phyloP scores from a whole-genome alignment of 2,329 filamentous ascomycete genomes.

The Pyricularia pennisetigena region DNA sequence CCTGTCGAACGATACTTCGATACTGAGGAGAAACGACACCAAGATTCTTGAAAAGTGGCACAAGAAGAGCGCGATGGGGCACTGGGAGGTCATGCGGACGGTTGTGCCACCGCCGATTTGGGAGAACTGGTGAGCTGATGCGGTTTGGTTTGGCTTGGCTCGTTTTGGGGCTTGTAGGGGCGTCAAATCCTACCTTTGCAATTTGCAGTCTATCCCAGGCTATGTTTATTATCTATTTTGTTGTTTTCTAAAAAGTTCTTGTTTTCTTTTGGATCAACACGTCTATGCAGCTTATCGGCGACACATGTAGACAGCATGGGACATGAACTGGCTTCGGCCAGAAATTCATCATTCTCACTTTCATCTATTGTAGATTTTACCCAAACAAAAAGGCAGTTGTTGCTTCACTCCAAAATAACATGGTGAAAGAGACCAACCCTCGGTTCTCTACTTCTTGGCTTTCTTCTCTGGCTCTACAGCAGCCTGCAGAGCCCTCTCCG shows the following conservation, averaged over 20 bases:
- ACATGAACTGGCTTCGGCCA: neutral
- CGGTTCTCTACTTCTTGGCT: conserved; percentile 3
- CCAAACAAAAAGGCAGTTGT: neutral
- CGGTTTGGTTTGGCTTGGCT: neutral
- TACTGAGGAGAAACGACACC: conserved; percentile 56
- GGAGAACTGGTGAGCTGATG: conserved; percentile 69
- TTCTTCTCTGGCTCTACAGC: conserved; percentile 8
- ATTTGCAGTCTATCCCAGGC: neutral
- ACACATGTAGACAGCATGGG: neutral
- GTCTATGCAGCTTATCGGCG: neutral
- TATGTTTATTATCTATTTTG: neutral
- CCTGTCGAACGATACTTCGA: conserved; percentile 31
- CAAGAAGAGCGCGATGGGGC: conserved; percentile 64
- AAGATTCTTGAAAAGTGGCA: conserved; percentile 62
- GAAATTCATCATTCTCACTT: neutral
- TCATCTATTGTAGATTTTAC: neutral
- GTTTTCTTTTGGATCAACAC: neutral
- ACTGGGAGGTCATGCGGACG: conserved; percentile 86
- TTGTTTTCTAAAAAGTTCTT: neutral
- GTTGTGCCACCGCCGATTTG: conserved; percentile 72
- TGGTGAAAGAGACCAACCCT: neutral
- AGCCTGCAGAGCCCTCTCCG: conserved; percentile 15
- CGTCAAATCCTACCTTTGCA: neutral
- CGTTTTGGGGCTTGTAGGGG: neutral
- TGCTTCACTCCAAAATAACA: neutral